Evolutionary conservation across 1,284 basidiomycete species (phyloP).

Genomic region (Agroathelia rolfsii): DNA sequence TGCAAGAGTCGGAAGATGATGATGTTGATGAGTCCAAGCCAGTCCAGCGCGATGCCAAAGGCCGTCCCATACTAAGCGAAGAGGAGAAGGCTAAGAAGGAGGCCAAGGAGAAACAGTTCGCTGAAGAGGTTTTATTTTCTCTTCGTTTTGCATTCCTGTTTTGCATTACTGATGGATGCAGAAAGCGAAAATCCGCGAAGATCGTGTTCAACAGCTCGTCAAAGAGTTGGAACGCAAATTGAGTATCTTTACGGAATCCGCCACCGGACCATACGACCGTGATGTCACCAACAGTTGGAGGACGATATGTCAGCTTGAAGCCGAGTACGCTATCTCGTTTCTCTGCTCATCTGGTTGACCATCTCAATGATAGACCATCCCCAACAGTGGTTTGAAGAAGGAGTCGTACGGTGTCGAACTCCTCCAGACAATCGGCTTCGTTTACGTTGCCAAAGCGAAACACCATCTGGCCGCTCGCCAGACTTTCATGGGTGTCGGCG

Average conservation of each 20-base stretch:
- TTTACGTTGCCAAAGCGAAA: conserved; percentile 78
- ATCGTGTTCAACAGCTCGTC: conserved; percentile 76
- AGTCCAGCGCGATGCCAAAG: conserved; percentile 51
- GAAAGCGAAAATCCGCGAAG: conserved; percentile 75
- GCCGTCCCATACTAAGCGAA: conserved; percentile 62
- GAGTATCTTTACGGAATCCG: conserved; percentile 87
- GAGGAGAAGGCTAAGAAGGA: conserved; percentile 78
- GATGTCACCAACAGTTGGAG: conserved; percentile 64
- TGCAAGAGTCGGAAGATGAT: conserved; percentile 85
- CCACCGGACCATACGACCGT: conserved; percentile 61
- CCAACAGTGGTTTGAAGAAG: conserved; percentile 68
- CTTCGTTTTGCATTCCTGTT: conserved; percentile 6
- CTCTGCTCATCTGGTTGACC: neutral
- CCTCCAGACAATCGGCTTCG: conserved; percentile 84
- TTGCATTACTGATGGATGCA: conserved; percentile 21
- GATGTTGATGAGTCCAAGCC: conserved; percentile 42
- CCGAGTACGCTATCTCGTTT: conserved; percentile 48
- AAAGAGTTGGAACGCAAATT: conserved; percentile 83
- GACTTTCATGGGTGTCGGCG: conserved; percentile 73
- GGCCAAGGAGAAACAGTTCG: conserved; percentile 60
- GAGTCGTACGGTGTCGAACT: conserved; percentile 94
- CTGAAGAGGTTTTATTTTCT: conserved; percentile 50
- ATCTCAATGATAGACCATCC: conserved; percentile 5
- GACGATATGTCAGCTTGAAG: conserved; percentile 75
- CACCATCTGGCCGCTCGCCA: conserved; percentile 75